phyloP scores from a whole-genome alignment of 2,329 filamentous ascomycete genomes.

The Fusarium dlaminii region DNA sequence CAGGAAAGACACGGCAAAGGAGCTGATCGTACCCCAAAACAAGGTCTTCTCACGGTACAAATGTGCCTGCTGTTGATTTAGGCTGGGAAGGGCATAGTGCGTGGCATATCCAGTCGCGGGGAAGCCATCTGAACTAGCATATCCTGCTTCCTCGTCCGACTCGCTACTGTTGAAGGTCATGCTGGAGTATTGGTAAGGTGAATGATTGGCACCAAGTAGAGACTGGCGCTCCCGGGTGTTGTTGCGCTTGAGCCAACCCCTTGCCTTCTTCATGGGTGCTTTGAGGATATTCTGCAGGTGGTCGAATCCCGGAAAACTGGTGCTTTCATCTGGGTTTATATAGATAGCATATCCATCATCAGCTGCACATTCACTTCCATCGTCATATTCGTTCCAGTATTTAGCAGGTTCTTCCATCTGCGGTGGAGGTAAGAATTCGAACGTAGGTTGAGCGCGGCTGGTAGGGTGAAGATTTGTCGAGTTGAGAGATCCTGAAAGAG shows the following conservation, averaged over 20 bases:
- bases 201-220: constrained; percentile 42
- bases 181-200: constrained; percentile 44
- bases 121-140: constrained; percentile 63
- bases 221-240: constrained; percentile 43
- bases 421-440: constrained; percentile 47
- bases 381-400: constrained; percentile 91
- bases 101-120: constrained; percentile 61
- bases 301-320: constrained; percentile 70
- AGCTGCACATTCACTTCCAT: constrained; percentile 75
- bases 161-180: constrained; percentile 47
- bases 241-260: constrained; percentile 57
- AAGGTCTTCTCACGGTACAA: constrained; percentile 65
- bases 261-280: constrained; percentile 61
- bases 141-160: constrained; percentile 58
- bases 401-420: constrained; percentile 47
- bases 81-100: constrained; percentile 63
- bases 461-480: constrained; percentile 32
- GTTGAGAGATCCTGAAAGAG: constrained; percentile 13
- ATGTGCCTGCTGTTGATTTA: constrained; percentile 60
- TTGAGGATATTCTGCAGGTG: constrained; percentile 64
- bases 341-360: constrained; percentile 74
- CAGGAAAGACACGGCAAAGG: constrained; percentile 68
- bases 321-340: constrained; percentile 72
- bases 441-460: constrained; percentile 39
- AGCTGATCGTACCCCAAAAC: constrained; percentile 61